Evolutionary conservation across 2,329 filamentous ascomycete species (phyloP), one percentile per base, ranked within the genome.

Genomic region (Chaetomiaceae sp.): DNA sequence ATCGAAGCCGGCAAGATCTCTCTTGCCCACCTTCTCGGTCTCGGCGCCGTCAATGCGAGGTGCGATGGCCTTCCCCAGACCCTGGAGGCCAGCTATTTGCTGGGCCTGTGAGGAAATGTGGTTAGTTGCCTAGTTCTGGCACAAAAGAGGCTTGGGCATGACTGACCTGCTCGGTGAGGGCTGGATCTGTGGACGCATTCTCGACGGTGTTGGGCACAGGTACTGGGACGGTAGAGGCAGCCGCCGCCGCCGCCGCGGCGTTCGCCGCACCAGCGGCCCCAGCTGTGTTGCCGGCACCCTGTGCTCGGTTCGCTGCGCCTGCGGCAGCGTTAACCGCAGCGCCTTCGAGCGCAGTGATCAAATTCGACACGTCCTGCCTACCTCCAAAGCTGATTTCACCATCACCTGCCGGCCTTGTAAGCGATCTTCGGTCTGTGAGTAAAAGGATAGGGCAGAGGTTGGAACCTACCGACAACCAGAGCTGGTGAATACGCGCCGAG

Each of bases 311-410:
- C 50, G 64, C 64, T 13, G 65, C 63, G 44, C 66, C 62, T 46
- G 64, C 64, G 36, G 71, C 71, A 32, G 68, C 70, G 61, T 64
- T 71, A 54, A 71, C 68, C 43, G 73, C 73, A 30, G 73, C 75
- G 48, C 75, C 74, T 64, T 76, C 71, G 58, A 74, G 69, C 37
- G 71, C 73, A 56, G 69, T 75, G 66, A 76, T 71, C 50, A 76
- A 62, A 48, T 61, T 68, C 41, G 73, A 68, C 29, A 76, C 74
- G 62, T 75, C 73, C 63, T 71, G 66, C 50, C 67, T 68, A 55
- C 73, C 73, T 58, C 73, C 68, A 56, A 76, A 75, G 56, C 72
- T 73, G 55, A 76, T 75, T 61, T 75, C 73, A 67, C 73, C 73
- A 67, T 69, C 67, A 68, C 67, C 67, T 69, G 63, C 64, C 48